Evolutionary conservation across 768 basidiomycete genomes (phyloP).

Genomic region (Inosperma sp.): DNA sequence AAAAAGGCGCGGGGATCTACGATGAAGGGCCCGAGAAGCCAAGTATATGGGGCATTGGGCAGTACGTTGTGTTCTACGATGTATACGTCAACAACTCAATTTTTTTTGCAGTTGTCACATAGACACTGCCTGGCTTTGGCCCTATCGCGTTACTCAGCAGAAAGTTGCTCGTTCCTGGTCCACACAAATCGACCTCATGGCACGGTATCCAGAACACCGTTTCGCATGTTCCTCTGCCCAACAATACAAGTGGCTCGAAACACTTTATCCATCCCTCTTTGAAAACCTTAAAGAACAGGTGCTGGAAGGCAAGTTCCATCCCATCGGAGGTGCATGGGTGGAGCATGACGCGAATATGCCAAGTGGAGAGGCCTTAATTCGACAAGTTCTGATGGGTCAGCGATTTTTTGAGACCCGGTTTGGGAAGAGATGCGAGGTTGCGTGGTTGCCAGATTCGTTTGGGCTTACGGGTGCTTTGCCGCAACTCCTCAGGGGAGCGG

Average conservation of each 20-base stretch:
- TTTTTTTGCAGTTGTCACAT: slow-evolving; percentile 62
- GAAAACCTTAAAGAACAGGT: slow-evolving; percentile 75
- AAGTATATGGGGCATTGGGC: slow-evolving; percentile 77
- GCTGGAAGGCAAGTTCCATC: slow-evolving; percentile 73
- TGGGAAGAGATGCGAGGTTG: slow-evolving; percentile 63
- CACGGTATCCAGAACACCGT: slow-evolving; percentile 94
- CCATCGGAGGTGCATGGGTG: slow-evolving; percentile 92
- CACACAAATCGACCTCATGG: slow-evolving; percentile 96
- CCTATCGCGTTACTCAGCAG: slow-evolving; percentile 93
- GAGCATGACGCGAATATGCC: slow-evolving; percentile 94
- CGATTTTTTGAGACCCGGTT: slow-evolving; percentile 72
- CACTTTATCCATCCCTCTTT: slow-evolving; percentile 84
- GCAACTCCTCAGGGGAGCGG: slow-evolving; percentile 76
- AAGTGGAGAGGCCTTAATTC: slow-evolving; percentile 86
- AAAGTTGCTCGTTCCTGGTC: slow-evolving; percentile 97
- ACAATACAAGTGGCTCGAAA: slow-evolving; percentile 96
- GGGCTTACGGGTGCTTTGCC: slow-evolving; percentile 91
- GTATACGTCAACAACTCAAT: slow-evolving; percentile 1
- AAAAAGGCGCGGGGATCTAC: slow-evolving; percentile 67
- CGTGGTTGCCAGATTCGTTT: slow-evolving; percentile 88
- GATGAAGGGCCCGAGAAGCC: slow-evolving; percentile 54
- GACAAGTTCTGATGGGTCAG: slow-evolving; percentile 92
- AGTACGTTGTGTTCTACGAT: slow-evolving; percentile 28
- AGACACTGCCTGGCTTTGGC: slow-evolving; percentile 89
- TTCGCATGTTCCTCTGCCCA: slow-evolving; percentile 83